Base-by-base conservation (phyloP, 2,329 filamentous ascomycete genomes). In the Sporothrix variecibatus region DNA sequence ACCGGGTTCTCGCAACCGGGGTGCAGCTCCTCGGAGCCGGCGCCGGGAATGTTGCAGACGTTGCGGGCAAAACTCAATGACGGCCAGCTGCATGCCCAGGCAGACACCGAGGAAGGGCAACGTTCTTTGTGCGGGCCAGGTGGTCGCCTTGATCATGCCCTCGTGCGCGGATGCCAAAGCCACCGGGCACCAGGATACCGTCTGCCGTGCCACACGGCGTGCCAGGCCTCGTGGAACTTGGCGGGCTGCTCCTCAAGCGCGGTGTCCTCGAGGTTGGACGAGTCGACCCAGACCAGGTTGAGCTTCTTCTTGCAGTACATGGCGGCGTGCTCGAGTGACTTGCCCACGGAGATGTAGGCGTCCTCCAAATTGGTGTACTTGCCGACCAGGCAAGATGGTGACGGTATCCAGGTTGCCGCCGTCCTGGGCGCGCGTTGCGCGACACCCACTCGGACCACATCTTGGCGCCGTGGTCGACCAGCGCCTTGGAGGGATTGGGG, bases 341-440 rank as follows among this genome's bases (percentile, higher is more conserved):
- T 98, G 81, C 90, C 87, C 60, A 97, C 79, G 23, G 78, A 80
- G 67, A 97, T 87, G 80, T 98, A 98, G 4, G 93, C 92, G 82
- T 98, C 95, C 72, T 94, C 91, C 3, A 95, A 89, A 72, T 90
- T 89, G 28, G 91, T 91, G 82, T 99, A 99, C 84, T 98, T 98
- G 78, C 96, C 96, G 12, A 98, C 95, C 15, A 99, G 86, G 9
- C 90, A 94, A 94, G 81, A 99, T 97, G 56, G 88, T 88, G 74
- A 98, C 91, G 0, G 88, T 86, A 60, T 94, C 91, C 70, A 91
- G 86, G 75, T 90, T 89, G 73, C 70, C 71, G 72, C 70, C 73
- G 71, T 75, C 73, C 73, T 75, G 73, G 26, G 71, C 76, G 43
- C 92, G 87, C 79, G 93, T 89, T 89, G 23, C 89, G 87, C 8